A percentile compares a stretch with the other conserved stretches of the same genome.
phyloP scores from a whole-genome alignment of 2,329 filamentous ascomycete genomes.

The Colletotrichum graminicola region DNA sequence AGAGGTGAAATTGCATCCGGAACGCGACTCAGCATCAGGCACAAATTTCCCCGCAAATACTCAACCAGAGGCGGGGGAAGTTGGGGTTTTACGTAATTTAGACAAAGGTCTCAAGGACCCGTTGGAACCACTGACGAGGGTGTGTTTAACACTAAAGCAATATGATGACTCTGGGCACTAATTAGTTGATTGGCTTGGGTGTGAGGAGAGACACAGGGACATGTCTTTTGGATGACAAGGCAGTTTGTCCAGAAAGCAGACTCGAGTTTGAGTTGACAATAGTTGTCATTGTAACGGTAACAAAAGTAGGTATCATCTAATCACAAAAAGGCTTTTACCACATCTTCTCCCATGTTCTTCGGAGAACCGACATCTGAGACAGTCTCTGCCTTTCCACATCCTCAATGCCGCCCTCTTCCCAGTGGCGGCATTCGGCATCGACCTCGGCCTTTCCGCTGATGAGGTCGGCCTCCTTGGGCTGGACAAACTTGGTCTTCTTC shows the following conservation, averaged over 20 bases:
- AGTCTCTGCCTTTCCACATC: constrained; percentile 56
- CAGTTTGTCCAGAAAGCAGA: neutral
- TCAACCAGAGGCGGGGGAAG: constrained; percentile 9
- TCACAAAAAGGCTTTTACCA: constrained; percentile 49
- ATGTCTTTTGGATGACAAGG: neutral
- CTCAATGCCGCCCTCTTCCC: constrained; percentile 60
- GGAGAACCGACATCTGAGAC: constrained; percentile 52
- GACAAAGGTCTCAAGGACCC: neutral
- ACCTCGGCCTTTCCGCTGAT: constrained; percentile 73
- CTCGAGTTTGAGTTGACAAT: neutral
- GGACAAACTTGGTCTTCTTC: constrained; percentile 69
- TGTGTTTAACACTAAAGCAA: neutral
- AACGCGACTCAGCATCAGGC: neutral
- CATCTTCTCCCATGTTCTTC: constrained; percentile 54
- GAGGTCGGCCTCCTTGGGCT: constrained; percentile 71
- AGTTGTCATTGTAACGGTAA: constrained; percentile 16
- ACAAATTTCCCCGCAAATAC: neutral
- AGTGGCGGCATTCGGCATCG: constrained; percentile 64
- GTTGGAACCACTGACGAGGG: neutral
- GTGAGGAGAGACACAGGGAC: neutral
- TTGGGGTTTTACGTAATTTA: constrained; percentile 17
- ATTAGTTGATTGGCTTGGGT: neutral
- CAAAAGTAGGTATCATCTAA: constrained; percentile 3
- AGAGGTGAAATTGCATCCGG: neutral
- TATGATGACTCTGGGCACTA: neutral